Evolutionary conservation across 2,329 filamentous ascomycete genomes (phyloP).

Genomic region (Scorias spongiosa): DNA sequence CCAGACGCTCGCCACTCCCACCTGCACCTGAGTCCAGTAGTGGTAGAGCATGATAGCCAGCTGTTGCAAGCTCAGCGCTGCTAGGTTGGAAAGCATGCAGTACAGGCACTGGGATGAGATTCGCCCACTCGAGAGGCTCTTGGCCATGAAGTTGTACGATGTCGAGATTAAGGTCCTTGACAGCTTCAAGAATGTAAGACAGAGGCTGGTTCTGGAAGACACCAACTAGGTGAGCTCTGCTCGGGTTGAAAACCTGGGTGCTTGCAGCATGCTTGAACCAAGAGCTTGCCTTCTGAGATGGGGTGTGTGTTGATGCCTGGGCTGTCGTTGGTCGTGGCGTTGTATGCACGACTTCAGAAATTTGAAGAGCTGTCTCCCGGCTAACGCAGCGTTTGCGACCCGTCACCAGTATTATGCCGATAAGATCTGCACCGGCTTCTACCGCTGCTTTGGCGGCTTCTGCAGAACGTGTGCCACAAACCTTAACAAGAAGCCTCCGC

Average conservation of each 20-base stretch:
- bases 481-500: slow-evolving; percentile 60
- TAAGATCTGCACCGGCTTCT: slow-evolving; percentile 74
- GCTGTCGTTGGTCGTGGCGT: slow-evolving; percentile 21
- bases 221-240: slow-evolving; percentile 66
- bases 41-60: slow-evolving; percentile 71
- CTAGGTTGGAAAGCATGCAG: slow-evolving; percentile 70
- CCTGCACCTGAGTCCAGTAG: slow-evolving; percentile 79
- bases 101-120: slow-evolving; percentile 78
- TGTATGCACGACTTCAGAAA: slow-evolving; percentile 62
- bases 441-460: slow-evolving; percentile 70
- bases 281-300: slow-evolving; percentile 35
- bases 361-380: slow-evolving; percentile 62
- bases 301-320: background rate
- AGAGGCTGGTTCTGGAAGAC: slow-evolving; percentile 90
- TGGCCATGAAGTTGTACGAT: slow-evolving; percentile 84
- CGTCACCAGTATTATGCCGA: slow-evolving; percentile 83
- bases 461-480: slow-evolving; percentile 76
- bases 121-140: slow-evolving; percentile 86
- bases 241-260: slow-evolving; percentile 32
- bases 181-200: slow-evolving; percentile 63
- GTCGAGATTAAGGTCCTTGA: slow-evolving; percentile 63
- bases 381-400: slow-evolving; percentile 67
- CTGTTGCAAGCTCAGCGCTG: slow-evolving; percentile 52
- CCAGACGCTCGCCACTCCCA: slow-evolving; percentile 62
- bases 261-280: slow-evolving; percentile 51